A percentile compares a stretch with the other conserved stretches of the same genome.
Conservation (phyloP, 257 asterid genomes). For the Misopates orontium region DNA sequence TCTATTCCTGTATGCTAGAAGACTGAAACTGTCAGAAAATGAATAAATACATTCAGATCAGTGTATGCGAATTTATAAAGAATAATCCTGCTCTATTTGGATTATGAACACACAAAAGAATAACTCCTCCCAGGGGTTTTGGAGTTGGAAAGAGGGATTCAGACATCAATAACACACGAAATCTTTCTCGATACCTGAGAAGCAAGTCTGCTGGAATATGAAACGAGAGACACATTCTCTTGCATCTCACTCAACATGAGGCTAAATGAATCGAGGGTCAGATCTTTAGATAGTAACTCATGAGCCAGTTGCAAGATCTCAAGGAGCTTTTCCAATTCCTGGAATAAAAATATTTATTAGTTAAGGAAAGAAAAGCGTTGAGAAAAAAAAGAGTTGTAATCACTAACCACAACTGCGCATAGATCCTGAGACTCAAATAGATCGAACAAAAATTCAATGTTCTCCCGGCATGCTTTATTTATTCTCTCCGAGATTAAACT, state of each 20-base stretch:
- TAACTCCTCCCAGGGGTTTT: no score
- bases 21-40: background rate
- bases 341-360: conserved; percentile 34
- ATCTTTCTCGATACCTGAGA: conserved; percentile 63
- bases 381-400: conserved; percentile 23
- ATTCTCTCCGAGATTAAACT: conserved; percentile 84
- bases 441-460: conserved; percentile 87
- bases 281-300: conserved; percentile 75
- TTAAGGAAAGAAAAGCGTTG: conserved; percentile 8
- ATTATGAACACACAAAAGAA: no score
- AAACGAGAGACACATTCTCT: conserved; percentile 92
- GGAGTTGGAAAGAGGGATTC: no score
- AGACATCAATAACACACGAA: no score
- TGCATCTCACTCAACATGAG: conserved; percentile 92
- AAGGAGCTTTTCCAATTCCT: conserved; percentile 94
- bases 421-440: conserved; percentile 94
- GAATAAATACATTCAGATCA: background rate
- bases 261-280: conserved; percentile 76
- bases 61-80: background rate
- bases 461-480: conserved; percentile 84
- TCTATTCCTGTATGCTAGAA: background rate
- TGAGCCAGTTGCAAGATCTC: conserved; percentile 79
- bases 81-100: no score
- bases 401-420: conserved; percentile 88
- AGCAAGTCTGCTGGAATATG: conserved; percentile 96